Conservation (phyloP, 208 protist species). For the Vickermania spadyakhi region DNA sequence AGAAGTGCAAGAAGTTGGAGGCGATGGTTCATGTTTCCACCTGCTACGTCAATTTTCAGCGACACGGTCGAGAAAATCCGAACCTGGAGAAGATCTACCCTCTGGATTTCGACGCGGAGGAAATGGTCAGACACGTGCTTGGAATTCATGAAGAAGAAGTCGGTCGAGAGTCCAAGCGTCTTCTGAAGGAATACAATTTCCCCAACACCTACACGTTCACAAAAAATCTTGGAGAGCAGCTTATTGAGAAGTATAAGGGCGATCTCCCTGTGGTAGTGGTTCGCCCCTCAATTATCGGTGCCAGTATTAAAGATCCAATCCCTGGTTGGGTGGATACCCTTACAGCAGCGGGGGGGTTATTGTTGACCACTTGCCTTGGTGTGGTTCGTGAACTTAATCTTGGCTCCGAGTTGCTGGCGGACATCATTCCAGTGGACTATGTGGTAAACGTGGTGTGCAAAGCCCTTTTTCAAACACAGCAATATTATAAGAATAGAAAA, state of each 20-base stretch:
- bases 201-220: conserved; percentile 90
- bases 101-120: conserved; percentile 64
- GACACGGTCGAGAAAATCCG: conserved; percentile 19
- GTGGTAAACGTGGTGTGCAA: conserved; percentile 77
- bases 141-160: conserved; percentile 46
- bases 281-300: conserved; percentile 84
- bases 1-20: conserved; percentile 54
- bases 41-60: conserved; percentile 81
- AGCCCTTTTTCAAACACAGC: conserved; percentile 64
- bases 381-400: conserved; percentile 52
- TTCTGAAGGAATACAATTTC: conserved; percentile 63
- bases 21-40: conserved; percentile 83
- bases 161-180: conserved; percentile 9
- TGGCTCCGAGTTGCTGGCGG: conserved; percentile 27
- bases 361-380: conserved; percentile 59
- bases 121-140: conserved; percentile 68
- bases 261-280: conserved; percentile 61
- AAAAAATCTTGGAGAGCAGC: conserved; percentile 76
- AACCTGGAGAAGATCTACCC: conserved; percentile 75
- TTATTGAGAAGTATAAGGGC: conserved; percentile 44
- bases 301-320: conserved; percentile 57
- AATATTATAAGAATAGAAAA: conserved; percentile 11
- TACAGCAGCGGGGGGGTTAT: conserved; percentile 63
- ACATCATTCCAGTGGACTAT: conserved; percentile 83
- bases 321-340: conserved; percentile 82